These are phyloP conservation scores for Clarireedia monteithiana DNA, from an alignment of 2,329 filamentous ascomycete species.

Conservation along the genomic window DNA sequence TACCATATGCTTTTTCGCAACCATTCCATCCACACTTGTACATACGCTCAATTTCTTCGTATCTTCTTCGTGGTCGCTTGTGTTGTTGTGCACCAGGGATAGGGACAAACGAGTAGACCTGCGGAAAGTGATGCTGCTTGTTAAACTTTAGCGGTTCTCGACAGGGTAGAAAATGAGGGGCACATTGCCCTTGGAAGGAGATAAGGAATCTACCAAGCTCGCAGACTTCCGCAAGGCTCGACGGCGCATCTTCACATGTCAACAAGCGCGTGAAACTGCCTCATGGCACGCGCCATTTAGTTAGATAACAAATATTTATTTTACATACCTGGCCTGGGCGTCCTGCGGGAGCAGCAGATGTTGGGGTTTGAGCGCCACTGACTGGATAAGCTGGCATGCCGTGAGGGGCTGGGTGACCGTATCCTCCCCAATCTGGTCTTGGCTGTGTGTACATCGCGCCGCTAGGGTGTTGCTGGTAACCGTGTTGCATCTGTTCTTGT, in stretches of 20 bases:
- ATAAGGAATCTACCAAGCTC: too few species aligned
- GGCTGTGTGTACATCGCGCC: conserved; percentile 58
- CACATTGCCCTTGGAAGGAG: too few species aligned
- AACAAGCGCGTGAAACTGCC: too few species aligned
- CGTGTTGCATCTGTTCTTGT: conserved; percentile 79
- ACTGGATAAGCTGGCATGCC: conserved; percentile 17
- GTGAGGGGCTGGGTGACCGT: conserved; percentile 37
- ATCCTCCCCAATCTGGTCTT: conserved; percentile 68
- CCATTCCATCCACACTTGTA: conserved; percentile 99
- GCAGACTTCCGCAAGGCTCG: too few species aligned
- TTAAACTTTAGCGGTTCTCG: conserved; percentile 14
- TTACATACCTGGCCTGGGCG: conserved; percentile 52
- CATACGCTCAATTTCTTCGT: conserved; percentile 99
- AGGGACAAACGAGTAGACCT: conserved; percentile 97
- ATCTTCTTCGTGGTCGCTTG: conserved; percentile 85
- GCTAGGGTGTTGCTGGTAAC: conserved; percentile 54
- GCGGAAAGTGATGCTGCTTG: conserved; percentile 42
- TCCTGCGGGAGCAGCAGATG: conserved; percentile 44
- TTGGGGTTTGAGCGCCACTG: conserved; percentile 36
- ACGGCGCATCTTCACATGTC: too few species aligned
- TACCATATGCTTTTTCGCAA: conserved; percentile 97
- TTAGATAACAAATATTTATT: not conserved
- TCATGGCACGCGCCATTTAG: too few species aligned
- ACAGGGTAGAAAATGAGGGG: not conserved
- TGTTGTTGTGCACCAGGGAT: conserved; percentile 96